These are phyloP conservation scores for Sphaerulina vaccinii DNA, from an alignment of 2,329 filamentous ascomycete genomes.

Conservation along the genomic window DNA sequence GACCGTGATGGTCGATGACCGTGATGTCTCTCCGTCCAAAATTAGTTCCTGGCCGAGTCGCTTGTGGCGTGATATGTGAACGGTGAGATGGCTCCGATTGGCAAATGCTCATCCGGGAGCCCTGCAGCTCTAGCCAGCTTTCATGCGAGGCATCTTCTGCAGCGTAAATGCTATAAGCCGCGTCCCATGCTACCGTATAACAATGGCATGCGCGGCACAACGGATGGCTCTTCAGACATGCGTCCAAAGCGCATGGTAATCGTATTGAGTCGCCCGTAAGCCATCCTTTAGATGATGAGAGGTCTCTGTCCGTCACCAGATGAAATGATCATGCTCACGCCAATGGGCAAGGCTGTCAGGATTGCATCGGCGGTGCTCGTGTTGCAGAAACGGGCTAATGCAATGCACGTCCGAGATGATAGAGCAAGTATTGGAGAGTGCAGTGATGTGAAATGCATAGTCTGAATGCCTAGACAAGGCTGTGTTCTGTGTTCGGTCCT, in stretches of 20 bases:
- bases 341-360: too few relatives aligned
- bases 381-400: too few relatives aligned
- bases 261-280: background rate
- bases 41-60: background rate
- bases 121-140: constrained; percentile 1
- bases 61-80: constrained; percentile 10
- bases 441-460: background rate
- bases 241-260: background rate
- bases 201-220: background rate
- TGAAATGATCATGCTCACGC: too few relatives aligned
- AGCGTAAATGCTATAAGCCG: background rate
- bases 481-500: background rate
- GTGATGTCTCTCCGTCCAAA: background rate
- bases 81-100: background rate
- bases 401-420: too few relatives aligned
- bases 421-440: too few relatives aligned
- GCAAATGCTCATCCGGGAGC: background rate
- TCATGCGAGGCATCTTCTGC: background rate
- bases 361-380: too few relatives aligned
- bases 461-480: background rate
- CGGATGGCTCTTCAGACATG: background rate
- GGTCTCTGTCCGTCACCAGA: too few relatives aligned
- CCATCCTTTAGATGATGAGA: too few relatives aligned
- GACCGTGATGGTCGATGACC: constrained; percentile 13
- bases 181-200: background rate